phyloP scores from a whole-genome alignment of 1,139 yeast species.

The Debaryomycetaceae sp. region DNA sequence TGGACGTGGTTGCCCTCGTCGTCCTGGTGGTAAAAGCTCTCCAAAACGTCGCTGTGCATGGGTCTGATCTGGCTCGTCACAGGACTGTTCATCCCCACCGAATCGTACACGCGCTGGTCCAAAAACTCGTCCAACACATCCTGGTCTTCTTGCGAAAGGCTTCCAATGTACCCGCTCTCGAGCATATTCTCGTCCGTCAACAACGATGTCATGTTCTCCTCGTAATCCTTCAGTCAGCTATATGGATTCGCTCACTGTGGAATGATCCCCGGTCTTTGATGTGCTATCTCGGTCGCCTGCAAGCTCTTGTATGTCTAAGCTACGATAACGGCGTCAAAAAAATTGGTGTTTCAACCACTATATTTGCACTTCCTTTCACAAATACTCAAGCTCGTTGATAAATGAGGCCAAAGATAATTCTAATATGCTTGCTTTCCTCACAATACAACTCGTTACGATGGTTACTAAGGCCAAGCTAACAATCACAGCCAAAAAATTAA shows the following conservation, averaged over 20 bases:
- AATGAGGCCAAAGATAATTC: no score
- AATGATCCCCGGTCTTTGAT: no score
- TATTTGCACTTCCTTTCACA: background rate
- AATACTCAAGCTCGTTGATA: no score
- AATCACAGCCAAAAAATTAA: background rate
- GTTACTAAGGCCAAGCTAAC: background rate
- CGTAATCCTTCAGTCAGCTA: background rate
- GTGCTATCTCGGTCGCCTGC: no score
- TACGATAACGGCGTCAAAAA: background rate
- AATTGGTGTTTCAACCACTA: background rate
- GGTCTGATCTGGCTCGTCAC: constrained; percentile 10
- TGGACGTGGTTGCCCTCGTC: background rate
- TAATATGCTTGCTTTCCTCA: background rate
- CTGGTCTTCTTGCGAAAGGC: constrained; percentile 24
- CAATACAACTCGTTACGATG: background rate
- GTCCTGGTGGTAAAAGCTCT: constrained; percentile 10
- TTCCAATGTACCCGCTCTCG: constrained; percentile 8
- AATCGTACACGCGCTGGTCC: constrained; percentile 53
- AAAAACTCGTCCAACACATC: constrained; percentile 54
- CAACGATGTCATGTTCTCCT: constrained; percentile 6
- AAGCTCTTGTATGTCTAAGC: background rate
- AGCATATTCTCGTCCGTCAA: constrained; percentile 10
- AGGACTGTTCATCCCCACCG: constrained; percentile 26
- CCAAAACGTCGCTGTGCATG: constrained; percentile 15
- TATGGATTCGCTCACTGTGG: background rate